phyloP scores from a whole-genome alignment of 2,329 filamentous ascomycete genomes.

The Dactylellina parvicollis region DNA sequence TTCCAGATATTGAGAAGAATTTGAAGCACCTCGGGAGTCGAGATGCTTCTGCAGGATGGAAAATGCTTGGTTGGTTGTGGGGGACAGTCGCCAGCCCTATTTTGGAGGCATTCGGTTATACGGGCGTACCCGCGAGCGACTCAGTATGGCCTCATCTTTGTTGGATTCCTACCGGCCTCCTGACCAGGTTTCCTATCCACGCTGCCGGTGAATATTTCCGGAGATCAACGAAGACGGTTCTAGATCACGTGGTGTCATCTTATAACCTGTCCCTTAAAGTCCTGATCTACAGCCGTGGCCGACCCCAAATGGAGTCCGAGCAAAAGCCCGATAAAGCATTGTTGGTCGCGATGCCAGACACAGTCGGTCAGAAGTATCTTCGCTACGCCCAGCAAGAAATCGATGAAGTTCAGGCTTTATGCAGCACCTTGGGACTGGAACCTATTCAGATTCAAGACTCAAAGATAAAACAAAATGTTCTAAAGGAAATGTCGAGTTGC shows the following conservation, averaged over 20 bases:
- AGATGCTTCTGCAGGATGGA: constrained; percentile 11
- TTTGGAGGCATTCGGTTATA: constrained; percentile 57
- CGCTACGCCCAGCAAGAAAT: neutral
- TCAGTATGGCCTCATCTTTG: constrained; percentile 57
- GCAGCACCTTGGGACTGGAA: constrained; percentile 1
- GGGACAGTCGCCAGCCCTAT: constrained; percentile 57
- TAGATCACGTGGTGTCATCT: constrained; percentile 62
- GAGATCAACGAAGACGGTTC: constrained; percentile 55
- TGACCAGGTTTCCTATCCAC: constrained; percentile 60
- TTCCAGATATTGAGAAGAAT: constrained; percentile 7
- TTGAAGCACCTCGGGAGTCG: constrained; percentile 37
- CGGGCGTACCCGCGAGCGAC: constrained; percentile 22
- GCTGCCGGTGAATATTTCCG: constrained; percentile 59
- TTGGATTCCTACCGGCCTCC: constrained; percentile 60
- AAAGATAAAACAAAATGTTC: constrained; percentile 56
- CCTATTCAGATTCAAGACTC: neutral
- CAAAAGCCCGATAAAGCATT: constrained; percentile 45
- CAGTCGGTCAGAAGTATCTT: constrained; percentile 46
- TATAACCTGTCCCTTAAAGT: constrained; percentile 61
- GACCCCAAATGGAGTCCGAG: neutral
- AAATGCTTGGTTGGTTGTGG: constrained; percentile 60
- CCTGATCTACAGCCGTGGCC: constrained; percentile 57
- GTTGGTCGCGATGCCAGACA: constrained; percentile 59
- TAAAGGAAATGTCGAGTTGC: constrained; percentile 57
- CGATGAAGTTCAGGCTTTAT: neutral